These are phyloP conservation scores for Umbellularia californica DNA, from an alignment of 164 flowering plant species.

Conservation along the genomic window DNA sequence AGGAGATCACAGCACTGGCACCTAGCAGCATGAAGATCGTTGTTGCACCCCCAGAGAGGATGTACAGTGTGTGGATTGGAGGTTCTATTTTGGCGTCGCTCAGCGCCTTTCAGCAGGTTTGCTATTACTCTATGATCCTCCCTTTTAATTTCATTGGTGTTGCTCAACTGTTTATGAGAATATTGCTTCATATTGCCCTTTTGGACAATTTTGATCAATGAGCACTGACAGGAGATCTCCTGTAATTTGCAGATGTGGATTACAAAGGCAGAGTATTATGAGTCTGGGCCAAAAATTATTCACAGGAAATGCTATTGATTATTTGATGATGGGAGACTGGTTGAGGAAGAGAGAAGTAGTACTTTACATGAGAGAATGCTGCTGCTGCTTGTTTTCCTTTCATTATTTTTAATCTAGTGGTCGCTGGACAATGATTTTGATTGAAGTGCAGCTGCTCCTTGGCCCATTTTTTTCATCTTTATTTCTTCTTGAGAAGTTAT, in stretches of 20 bases:
- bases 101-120: constrained; percentile 69
- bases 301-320: constrained; percentile 68
- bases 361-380: not conserved
- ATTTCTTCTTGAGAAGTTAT: not conserved
- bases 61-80: constrained; percentile 64
- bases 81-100: constrained; percentile 59
- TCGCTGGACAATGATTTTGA: not conserved
- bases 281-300: constrained; percentile 64
- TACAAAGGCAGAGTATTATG: constrained; percentile 65
- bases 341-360: not conserved
- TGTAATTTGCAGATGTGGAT: constrained; percentile 62
- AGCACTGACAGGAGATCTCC: not conserved
- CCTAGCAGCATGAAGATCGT: constrained; percentile 71
- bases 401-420: not conserved
- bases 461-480: not conserved
- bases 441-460: not conserved
- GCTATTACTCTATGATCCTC: too few relatives aligned
- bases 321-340: not conserved
- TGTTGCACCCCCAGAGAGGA: constrained; percentile 65
- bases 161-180: not conserved
- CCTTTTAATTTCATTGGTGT: not conserved
- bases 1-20: constrained; percentile 65
- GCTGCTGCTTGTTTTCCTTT: not conserved
- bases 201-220: not conserved
- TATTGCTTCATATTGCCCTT: not conserved